These are phyloP conservation scores for Adansonia grandidieri DNA, from an alignment of 441 rosid genomes.

Conservation along the genomic window DNA sequence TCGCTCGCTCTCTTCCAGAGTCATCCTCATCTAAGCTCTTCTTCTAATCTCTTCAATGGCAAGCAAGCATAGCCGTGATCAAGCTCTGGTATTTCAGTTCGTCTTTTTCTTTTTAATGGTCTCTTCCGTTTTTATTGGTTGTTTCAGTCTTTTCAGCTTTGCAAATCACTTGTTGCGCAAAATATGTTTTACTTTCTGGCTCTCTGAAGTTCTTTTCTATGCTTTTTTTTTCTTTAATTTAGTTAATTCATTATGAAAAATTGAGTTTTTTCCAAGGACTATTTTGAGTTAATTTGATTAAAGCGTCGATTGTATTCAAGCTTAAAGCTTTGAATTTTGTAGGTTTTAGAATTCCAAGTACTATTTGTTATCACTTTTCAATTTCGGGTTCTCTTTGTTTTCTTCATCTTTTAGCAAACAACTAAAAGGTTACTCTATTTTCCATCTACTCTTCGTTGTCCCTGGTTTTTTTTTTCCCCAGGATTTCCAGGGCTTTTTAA, in stretches of 20 bases:
- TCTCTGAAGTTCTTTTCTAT: background rate
- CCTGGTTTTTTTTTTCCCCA: constrained; percentile 31
- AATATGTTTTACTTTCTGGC: background rate
- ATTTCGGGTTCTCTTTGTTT: constrained; percentile 16
- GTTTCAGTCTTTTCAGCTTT: constrained; percentile 12
- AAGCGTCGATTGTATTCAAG: background rate
- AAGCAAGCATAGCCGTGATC: constrained; percentile 70
- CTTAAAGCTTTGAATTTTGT: constrained; percentile 15
- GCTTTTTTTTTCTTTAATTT: background rate
- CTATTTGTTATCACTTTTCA: constrained; percentile 3
- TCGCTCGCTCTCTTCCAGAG: constrained; percentile 28
- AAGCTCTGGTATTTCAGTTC: constrained; percentile 50
- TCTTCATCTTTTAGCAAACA: constrained; percentile 19
- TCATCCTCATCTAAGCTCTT: constrained; percentile 19
- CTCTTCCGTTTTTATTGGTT: background rate
- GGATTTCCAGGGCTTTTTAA: constrained; percentile 92
- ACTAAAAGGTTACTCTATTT: background rate
- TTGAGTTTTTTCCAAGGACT: background rate
- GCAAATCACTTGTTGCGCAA: background rate
- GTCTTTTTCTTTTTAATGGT: background rate
- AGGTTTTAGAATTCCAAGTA: background rate
- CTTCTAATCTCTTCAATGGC: constrained; percentile 43
- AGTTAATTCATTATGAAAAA: background rate
- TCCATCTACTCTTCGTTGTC: constrained; percentile 4
- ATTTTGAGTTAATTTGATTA: constrained; percentile 1